A percentile compares a stretch with the other conserved stretches of the same genome.
These are phyloP conservation scores for Elsinoe perseae DNA, from an alignment of 2,329 filamentous ascomycete genomes.

Conservation along the genomic window DNA sequence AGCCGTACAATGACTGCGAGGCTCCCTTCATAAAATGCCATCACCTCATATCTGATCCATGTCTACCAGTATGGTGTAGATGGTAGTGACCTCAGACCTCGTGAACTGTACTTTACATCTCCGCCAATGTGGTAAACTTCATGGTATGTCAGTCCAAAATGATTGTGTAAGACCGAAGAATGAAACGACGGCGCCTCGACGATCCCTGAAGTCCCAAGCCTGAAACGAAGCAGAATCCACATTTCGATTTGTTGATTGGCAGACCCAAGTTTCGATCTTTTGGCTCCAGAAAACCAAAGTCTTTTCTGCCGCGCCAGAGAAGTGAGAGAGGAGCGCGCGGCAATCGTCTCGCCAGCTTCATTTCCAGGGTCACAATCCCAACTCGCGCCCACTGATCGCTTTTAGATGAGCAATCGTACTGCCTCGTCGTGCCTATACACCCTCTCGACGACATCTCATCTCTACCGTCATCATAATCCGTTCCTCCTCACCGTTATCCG, in stretches of 20 bases:
- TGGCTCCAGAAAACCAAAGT: too few species aligned
- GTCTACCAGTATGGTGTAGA: background rate
- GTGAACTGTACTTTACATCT: background rate
- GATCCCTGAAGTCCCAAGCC: conserved; percentile 13
- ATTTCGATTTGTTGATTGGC: conserved; percentile 4
- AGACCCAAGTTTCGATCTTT: background rate
- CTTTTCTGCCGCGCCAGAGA: conserved; percentile 6
- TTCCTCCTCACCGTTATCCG: conserved; percentile 13
- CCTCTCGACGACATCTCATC: background rate
- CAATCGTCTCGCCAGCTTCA: conserved; percentile 5
- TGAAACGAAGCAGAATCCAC: conserved; percentile 6
- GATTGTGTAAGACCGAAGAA: background rate
- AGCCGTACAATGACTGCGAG: background rate
- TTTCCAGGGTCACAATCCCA: background rate
- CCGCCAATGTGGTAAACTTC: background rate
- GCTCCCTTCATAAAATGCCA: background rate
- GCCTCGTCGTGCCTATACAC: background rate
- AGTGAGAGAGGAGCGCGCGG: background rate
- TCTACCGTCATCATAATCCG: background rate
- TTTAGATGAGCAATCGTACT: background rate
- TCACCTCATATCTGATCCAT: background rate
- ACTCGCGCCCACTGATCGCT: background rate
- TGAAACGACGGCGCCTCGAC: conserved; percentile 10
- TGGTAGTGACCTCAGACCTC: background rate
- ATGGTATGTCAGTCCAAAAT: background rate